Evolutionary conservation across 2,329 filamentous ascomycete species (phyloP), one percentile per base, ranked within the genome.

Genomic region (Drechslerella stenobrocha): DNA sequence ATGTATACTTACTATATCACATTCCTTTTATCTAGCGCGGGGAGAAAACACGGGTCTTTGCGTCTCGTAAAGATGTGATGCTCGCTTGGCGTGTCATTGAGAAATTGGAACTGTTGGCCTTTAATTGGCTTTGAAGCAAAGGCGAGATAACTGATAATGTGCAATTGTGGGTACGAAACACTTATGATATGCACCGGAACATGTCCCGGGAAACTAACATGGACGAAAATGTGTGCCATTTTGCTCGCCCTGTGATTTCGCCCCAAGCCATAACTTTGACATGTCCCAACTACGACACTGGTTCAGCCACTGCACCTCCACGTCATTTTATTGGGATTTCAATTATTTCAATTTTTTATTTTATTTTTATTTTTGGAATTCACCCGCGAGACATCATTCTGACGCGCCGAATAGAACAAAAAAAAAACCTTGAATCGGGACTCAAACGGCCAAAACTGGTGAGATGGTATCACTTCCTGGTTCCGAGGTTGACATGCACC

Each of bases 401-500:
- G 50, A 67, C 46, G 63, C 44, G 56, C 52, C 51, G 60, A 55
- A 55, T 13, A 26, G 37, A n/a, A 32, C 30, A 32, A 32, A 32
- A 32, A 37, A 37, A 4, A 44, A 53, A 67, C 60, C 55, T 67
- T 44, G 63, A 67, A 55, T 55, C 44, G 26, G 30, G 51, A 47
- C 23, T 18, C 11, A 3, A 42, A 9, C 15, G 6, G 37, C 13
- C 18, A 18, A 9, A 37, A n/a, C 15, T 20, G 37, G 22, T 7
- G 37, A 18, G 37, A 13, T 42, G 13, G 22, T 5, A 18, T 5
- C 22, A 67, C 55, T 51, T 52, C 24, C 63, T 50, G 47, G 58
- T 66, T 32, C 55, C 55, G 15, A 69, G 56, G 71, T 77, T 77
- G 56, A 77, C 75, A 73, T 77, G 76, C 52, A 78, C 74, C 1